Base-by-base conservation (phyloP, 768 basidiomycete genomes). In the Ramaria sp. region DNA sequence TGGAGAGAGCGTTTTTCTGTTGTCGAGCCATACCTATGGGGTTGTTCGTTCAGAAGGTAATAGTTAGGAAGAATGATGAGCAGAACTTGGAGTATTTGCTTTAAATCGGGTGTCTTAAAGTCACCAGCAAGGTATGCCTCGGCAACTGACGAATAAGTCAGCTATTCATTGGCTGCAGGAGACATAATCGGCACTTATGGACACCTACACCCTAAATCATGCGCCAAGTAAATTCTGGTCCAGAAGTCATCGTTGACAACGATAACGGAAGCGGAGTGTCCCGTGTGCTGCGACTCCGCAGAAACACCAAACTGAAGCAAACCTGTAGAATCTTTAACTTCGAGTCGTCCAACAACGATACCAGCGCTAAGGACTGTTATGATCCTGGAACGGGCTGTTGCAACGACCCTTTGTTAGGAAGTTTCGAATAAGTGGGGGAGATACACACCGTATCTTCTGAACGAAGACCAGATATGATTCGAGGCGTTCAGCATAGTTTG, bases 71-170 rank as follows among this genome's bases (percentile, higher is more conserved):
- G 10, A 9, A 19, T 27, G 33, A 27, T 34, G 30, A 52, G 15
- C 6, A 3, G 30, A 12, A 83, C 84, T 66, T 78, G 69, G 70
- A 88, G 87, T 0, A 87, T 67, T 4, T 75, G 69, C 3, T 80
- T 74, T 17, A 89, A 72, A 62, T 85, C 78, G 53, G 80, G 75
- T 51, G 81, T 81, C 60, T 83, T 78, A 31, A 86, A 80, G 46
- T 89, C 86, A 7, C 84, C 84, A 55, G 80, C 81, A 86, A 89
- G 88, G 69, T 82, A 88, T 0, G 82, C 81, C 68, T 89, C 87
- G 4, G 82, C 75, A 62, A 89, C 46, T 47, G 27, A 86, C 2
- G 84, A 86, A 77, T 27, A 27, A 27, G 27, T 27, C 27, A 27
- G 27, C 27, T 27, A 5, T 2, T 27, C 2, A 27, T 27, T 5